Percentiles rank a stretch among this genome's conserved stretches.
Conservation (phyloP, 345 rosid genomes). For the Acer yangbiense region DNA sequence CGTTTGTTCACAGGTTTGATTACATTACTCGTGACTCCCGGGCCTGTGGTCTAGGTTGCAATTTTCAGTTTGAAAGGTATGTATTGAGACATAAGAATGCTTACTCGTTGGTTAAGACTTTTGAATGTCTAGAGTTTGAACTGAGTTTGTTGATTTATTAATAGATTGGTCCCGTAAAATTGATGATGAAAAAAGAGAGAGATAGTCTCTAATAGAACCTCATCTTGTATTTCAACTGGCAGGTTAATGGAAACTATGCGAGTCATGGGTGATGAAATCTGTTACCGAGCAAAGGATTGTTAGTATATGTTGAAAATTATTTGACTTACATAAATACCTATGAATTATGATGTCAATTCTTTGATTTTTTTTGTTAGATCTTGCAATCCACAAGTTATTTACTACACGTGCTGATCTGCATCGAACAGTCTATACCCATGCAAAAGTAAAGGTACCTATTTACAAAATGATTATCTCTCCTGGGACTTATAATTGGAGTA, state of each 20-base stretch:
- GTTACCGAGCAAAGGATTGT: constrained; percentile 75
- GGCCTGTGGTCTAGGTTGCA: constrained; percentile 69
- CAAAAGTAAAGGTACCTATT: constrained; percentile 67
- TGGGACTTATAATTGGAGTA: constrained; percentile 9
- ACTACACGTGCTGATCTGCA: constrained; percentile 73
- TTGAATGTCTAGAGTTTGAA: not conserved
- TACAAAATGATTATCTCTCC: constrained; percentile 2
- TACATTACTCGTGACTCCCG: constrained; percentile 67
- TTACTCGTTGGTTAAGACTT: not conserved
- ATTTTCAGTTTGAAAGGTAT: constrained; percentile 64
- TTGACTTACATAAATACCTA: not conserved
- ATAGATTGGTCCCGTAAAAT: not conserved
- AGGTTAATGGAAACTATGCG: constrained; percentile 76
- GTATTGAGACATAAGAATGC: not conserved
- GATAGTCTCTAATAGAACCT: not conserved
- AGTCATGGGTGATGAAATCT: constrained; percentile 67
- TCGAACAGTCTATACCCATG: constrained; percentile 70
- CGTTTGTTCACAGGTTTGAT: constrained; percentile 53
- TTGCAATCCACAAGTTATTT: constrained; percentile 62
- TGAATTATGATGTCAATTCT: constrained; percentile 4
- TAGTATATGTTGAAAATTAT: constrained; percentile 29
- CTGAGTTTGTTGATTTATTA: too few species aligned
- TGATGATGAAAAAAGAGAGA: not conserved
- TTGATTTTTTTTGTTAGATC: constrained; percentile 43
- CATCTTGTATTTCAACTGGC: constrained; percentile 16